These are phyloP conservation scores for Aspergillus floridensis DNA, from an alignment of 2,329 filamentous ascomycete genomes.

Conservation along the genomic window DNA sequence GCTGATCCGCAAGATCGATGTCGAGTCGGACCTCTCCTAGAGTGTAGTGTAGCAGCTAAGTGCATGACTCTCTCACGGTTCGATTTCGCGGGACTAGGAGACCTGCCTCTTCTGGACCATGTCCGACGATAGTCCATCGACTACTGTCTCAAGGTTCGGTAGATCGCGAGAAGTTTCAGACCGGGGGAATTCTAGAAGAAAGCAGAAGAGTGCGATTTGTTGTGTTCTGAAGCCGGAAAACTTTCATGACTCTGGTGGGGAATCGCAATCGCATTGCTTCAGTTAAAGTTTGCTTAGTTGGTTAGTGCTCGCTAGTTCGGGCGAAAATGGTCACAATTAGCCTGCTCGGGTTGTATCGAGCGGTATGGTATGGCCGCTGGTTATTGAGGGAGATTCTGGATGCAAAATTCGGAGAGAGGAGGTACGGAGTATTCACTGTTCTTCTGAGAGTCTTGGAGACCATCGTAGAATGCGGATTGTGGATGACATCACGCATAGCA, in stretches of 20 bases:
- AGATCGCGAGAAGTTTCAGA: not conserved
- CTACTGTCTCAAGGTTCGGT: not conserved
- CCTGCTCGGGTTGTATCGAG: not conserved
- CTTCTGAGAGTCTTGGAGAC: not conserved
- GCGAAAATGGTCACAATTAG: not conserved
- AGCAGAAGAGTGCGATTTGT: constrained; percentile 1
- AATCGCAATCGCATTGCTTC: not conserved
- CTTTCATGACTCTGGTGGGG: constrained; percentile 1
- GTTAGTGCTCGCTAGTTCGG: not conserved
- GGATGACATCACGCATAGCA: not conserved
- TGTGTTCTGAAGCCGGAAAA: constrained; percentile 6
- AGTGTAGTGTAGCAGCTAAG: not conserved
- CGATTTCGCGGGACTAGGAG: not conserved
- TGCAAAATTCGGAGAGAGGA: not conserved
- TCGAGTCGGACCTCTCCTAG: not conserved
- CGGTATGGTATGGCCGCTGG: not conserved
- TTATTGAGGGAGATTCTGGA: not conserved
- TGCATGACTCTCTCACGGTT: not conserved
- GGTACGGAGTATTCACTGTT: not conserved
- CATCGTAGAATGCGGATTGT: not conserved
- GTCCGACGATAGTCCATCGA: not conserved
- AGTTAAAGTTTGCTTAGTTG: not conserved
- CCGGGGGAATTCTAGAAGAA: not conserved
- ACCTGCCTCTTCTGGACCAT: not conserved
- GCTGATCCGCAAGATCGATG: not conserved